These are phyloP conservation scores for Cladophialophora yegresii DNA, from an alignment of 2,329 filamentous ascomycete genomes.

Conservation along the genomic window DNA sequence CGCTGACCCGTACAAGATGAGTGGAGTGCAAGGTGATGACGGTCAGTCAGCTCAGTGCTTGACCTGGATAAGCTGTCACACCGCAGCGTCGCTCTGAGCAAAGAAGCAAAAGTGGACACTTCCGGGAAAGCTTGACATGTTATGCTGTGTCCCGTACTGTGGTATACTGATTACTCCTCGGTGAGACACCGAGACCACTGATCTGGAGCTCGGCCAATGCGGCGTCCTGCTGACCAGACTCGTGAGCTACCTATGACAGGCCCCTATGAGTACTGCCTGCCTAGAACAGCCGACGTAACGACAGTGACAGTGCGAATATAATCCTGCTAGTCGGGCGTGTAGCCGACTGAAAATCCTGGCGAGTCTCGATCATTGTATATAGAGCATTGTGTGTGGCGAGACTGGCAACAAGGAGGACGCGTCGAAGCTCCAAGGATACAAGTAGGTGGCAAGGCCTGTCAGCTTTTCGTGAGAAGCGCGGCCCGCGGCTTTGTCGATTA, in stretches of 20 bases:
- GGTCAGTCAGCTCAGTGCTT: background rate
- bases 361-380: background rate
- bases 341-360: background rate
- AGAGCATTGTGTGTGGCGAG: too few species aligned
- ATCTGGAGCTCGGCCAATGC: background rate
- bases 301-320: background rate
- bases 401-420: background rate
- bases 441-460: too few species aligned
- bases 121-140: background rate
- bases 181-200: background rate
- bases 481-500: background rate
- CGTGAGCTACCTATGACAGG: background rate
- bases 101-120: background rate
- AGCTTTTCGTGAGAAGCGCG: background rate
- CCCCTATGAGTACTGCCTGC: background rate
- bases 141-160: too few species aligned
- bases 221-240: background rate
- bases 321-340: background rate
- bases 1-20: background rate
- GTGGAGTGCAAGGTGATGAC: background rate
- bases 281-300: background rate
- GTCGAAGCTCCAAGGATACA: background rate
- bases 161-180: background rate
- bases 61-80: background rate
- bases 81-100: background rate